Evolutionary conservation across 2,329 filamentous ascomycete species (phyloP).

Genomic region (Trichoderma oligosporum): DNA sequence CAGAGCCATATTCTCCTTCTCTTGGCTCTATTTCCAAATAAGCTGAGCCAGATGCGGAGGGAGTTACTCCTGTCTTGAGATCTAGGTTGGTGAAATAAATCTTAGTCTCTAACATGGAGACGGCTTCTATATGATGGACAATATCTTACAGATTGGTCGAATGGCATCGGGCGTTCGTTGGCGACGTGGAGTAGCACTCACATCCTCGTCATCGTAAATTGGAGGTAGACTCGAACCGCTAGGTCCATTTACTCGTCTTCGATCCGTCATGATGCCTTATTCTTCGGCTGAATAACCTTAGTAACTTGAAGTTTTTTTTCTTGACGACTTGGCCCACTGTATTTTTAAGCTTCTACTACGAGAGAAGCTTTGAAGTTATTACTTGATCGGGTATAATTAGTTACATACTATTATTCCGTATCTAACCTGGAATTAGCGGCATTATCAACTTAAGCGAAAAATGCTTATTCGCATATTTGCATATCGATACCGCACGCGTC

Average conservation of each 20-base stretch:
- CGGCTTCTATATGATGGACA: background rate
- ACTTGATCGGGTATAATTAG: background rate
- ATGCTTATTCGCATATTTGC: background rate
- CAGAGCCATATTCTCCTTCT: slow-evolving; percentile 50
- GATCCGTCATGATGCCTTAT: slow-evolving; percentile 62
- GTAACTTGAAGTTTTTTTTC: slow-evolving; percentile 8
- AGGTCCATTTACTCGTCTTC: slow-evolving; percentile 87
- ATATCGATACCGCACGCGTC: slow-evolving; percentile 15
- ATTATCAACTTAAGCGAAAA: background rate
- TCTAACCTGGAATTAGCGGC: background rate
- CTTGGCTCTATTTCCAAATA: slow-evolving; percentile 67
- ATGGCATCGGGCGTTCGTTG: slow-evolving; percentile 64
- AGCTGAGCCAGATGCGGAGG: slow-evolving; percentile 88
- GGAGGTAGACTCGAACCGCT: slow-evolving; percentile 71
- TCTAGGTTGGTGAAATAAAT: slow-evolving; percentile 49
- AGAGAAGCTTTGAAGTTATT: background rate
- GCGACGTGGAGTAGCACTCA: slow-evolving; percentile 42
- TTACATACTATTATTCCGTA: background rate
- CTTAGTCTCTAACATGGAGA: slow-evolving; percentile 3
- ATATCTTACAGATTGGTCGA: slow-evolving; percentile 75
- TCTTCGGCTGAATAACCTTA: background rate
- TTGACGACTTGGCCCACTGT: background rate
- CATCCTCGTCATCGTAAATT: slow-evolving; percentile 56
- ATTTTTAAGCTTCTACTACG: background rate
- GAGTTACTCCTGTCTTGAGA: slow-evolving; percentile 85